phyloP scores from a whole-genome alignment of 306 rosid species.

The Vachellia collinsii region DNA sequence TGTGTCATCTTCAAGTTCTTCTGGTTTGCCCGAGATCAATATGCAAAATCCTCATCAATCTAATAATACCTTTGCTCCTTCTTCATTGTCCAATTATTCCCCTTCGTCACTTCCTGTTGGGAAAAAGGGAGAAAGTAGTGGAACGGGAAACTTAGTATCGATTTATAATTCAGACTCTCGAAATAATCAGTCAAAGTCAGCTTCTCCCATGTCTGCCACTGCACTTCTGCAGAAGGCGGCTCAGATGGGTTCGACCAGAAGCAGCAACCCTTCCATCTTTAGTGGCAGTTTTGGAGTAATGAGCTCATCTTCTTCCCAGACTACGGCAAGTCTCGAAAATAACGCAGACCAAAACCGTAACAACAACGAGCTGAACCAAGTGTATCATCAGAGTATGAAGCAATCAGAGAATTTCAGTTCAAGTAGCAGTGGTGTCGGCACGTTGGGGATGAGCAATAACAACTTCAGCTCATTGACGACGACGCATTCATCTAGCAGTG shows the following conservation, averaged over 20 bases:
- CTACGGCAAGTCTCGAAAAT: slow-evolving; percentile 26
- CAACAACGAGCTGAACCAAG: not conserved
- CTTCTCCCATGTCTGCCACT: slow-evolving; percentile 79
- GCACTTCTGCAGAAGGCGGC: slow-evolving; percentile 74
- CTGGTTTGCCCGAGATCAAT: slow-evolving; percentile 52
- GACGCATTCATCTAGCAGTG: slow-evolving; percentile 44
- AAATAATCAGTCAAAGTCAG: slow-evolving; percentile 25
- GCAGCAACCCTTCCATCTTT: slow-evolving; percentile 54
- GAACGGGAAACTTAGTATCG: not conserved
- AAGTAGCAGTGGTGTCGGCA: not conserved
- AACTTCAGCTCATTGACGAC: slow-evolving; percentile 31
- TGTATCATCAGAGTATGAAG: slow-evolving; percentile 15
- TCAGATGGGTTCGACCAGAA: slow-evolving; percentile 66
- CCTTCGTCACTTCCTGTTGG: slow-evolving; percentile 41
- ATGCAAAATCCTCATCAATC: slow-evolving; percentile 55
- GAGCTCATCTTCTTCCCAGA: slow-evolving; percentile 53
- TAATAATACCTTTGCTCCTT: slow-evolving; percentile 47
- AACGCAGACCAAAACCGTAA: slow-evolving; percentile 19
- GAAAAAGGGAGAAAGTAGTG: slow-evolving; percentile 47
- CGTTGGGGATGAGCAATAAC: slow-evolving; percentile 15
- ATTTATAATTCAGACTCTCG: not conserved
- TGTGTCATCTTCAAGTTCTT: slow-evolving; percentile 46
- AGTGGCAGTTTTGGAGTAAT: slow-evolving; percentile 62
- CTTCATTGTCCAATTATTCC: slow-evolving; percentile 42
- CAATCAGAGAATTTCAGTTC: slow-evolving; percentile 13